Conservation (phyloP, 768 basidiomycete genomes). For the Tremella fuciformis region DNA sequence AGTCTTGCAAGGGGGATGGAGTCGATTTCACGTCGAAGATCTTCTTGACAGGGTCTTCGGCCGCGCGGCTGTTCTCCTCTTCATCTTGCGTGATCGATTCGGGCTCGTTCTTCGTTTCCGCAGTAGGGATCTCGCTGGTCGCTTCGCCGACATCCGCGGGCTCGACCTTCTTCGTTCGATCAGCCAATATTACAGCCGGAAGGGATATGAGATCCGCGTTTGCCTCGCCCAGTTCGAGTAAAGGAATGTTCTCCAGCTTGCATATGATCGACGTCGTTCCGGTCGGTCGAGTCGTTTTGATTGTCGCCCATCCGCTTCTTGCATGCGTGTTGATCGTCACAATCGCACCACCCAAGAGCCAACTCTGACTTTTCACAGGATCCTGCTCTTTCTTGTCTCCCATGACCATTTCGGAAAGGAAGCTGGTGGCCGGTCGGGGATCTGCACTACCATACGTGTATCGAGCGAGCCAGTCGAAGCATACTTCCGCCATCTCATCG, state of each 20-base stretch:
- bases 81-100: not conserved
- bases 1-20: constrained; percentile 16
- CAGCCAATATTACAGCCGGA: constrained; percentile 70
- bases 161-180: constrained; percentile 55
- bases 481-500: constrained; percentile 90
- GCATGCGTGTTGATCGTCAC: constrained; percentile 73
- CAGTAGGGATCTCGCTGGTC: not conserved
- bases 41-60: constrained; percentile 19
- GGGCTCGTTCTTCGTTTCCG: not conserved
- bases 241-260: constrained; percentile 80
- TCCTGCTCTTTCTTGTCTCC: constrained; percentile 23
- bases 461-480: constrained; percentile 94
- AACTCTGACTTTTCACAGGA: constrained; percentile 61
- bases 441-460: constrained; percentile 93
- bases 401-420: constrained; percentile 76
- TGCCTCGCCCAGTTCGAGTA: constrained; percentile 78
- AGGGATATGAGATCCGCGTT: constrained; percentile 72
- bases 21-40: constrained; percentile 32
- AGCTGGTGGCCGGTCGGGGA: constrained; percentile 76
- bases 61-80: not conserved
- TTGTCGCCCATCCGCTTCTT: constrained; percentile 81
- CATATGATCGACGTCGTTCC: constrained; percentile 82
- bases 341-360: constrained; percentile 80
- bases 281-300: constrained; percentile 78
- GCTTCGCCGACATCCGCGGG: constrained; percentile 32